Evolutionary conservation across 2,329 filamentous ascomycete genomes (phyloP), one percentile per base, ranked within the genome.

Genomic region (Cercospora sp.): DNA sequence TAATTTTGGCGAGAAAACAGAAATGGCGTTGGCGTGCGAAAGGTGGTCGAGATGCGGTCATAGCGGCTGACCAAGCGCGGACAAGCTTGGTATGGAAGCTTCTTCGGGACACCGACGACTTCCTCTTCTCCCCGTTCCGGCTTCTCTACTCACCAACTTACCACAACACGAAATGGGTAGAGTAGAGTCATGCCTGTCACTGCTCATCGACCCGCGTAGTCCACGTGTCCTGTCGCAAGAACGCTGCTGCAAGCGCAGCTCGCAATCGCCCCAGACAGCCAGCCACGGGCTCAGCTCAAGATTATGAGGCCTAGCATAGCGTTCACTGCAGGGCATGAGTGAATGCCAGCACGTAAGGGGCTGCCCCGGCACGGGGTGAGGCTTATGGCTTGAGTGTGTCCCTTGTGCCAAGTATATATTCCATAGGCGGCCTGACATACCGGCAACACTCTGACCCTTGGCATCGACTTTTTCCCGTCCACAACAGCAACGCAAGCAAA

Each of bases 31-130:
- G 60, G 60, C 48, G 60, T 18, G 60, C 36, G 42, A 30, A 48
- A 30, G 36, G 16, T 62, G 60, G 59, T 39, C 57, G 57, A 62
- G 60, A 51, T 62, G 60, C 60, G 60, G 60, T 62, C 60, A 62
- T 62, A 42, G 42, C 31, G 31, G 59, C 59, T 61, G 59, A 61
- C 59, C 59, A 55, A 55, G 48, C 23, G 23, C 48, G 23, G 48
- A 28, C 48, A 55, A 55, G 48, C 48, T 55, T 42, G 36, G 36
- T 42, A 42, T 42, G 36, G 36, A 55, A 55, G 48, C 48, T 55
- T 55, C 48, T 55, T 28, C 48, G 48, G 48, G 48, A 53, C 48
- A 53, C 18, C 48, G 45, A 48, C 18, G 1, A 48, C 45, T 10
- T 16, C 23, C 39, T 18, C 20, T 16, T 48, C 39, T 18, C 45